These are phyloP conservation scores for Claviceps africana DNA, from an alignment of 2,329 filamentous ascomycete genomes.

Conservation along the genomic window DNA sequence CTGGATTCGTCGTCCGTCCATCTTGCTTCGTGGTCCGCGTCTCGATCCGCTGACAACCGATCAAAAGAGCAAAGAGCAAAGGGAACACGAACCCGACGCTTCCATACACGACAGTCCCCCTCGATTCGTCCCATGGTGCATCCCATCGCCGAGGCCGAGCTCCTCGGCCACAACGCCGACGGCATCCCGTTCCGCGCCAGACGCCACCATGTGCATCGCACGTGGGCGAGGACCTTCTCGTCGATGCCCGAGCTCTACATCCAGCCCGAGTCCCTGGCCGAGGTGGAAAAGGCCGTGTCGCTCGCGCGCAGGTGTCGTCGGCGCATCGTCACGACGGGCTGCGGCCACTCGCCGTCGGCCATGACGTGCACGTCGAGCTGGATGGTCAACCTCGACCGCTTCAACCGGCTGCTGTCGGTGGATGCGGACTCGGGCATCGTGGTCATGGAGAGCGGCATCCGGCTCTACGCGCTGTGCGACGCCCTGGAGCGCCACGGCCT, in stretches of 20 bases:
- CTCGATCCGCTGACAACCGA: neutral
- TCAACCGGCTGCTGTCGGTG: constrained; percentile 56
- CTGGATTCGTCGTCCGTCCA: neutral
- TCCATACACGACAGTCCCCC: too few relatives aligned
- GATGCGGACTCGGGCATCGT: constrained; percentile 53
- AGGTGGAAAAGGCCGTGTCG: constrained; percentile 71
- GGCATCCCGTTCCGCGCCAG: constrained; percentile 62
- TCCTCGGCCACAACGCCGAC: constrained; percentile 17
- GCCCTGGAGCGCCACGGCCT: constrained; percentile 62
- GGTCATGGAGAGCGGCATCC: constrained; percentile 76
- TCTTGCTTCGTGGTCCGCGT: neutral
- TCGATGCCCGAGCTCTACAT: constrained; percentile 84
- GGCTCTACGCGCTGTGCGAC: constrained; percentile 59
- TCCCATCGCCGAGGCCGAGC: constrained; percentile 21
- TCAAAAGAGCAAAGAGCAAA: too few relatives aligned
- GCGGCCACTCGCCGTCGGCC: constrained; percentile 81
- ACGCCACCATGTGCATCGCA: constrained; percentile 63
- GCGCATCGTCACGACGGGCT: constrained; percentile 75
- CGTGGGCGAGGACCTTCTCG: constrained; percentile 89
- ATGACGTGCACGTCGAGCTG: constrained; percentile 87
- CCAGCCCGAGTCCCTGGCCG: constrained; percentile 61
- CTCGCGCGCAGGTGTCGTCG: constrained; percentile 71
- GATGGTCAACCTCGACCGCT: constrained; percentile 86
- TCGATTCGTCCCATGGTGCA: constrained; percentile 26
- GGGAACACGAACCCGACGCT: too few relatives aligned